These are phyloP conservation scores for Fusarium mexicanum DNA, from an alignment of 2,329 filamentous ascomycete genomes.

Conservation along the genomic window DNA sequence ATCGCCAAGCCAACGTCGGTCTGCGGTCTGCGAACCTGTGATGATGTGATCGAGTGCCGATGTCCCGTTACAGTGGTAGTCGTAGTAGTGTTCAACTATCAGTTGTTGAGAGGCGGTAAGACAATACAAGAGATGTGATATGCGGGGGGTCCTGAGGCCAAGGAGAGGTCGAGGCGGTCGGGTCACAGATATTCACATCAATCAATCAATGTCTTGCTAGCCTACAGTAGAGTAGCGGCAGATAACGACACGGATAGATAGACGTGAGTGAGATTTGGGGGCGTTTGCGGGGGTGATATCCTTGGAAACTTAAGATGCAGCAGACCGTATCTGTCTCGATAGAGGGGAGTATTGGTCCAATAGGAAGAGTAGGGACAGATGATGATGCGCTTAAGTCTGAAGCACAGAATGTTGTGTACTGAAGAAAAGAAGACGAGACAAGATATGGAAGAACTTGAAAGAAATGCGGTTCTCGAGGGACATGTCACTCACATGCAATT, in stretches of 20 bases:
- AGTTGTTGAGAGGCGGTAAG: constrained; percentile 18
- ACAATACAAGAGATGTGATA: background rate
- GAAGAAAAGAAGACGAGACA: background rate
- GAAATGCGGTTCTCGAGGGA: background rate
- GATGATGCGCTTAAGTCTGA: constrained; percentile 18
- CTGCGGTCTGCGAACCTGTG: background rate
- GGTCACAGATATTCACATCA: background rate
- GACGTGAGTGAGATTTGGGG: constrained; percentile 30
- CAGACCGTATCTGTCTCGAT: constrained; percentile 24
- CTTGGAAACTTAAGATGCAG: constrained; percentile 29
- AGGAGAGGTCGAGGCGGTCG: constrained; percentile 1
- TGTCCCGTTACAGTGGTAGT: constrained; percentile 4
- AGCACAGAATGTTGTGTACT: constrained; percentile 16
- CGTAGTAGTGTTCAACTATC: background rate
- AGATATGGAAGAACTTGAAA: background rate
- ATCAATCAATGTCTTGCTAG: background rate
- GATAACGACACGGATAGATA: constrained; percentile 16
- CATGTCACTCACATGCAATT: background rate
- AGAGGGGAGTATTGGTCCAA: constrained; percentile 7
- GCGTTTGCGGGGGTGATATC: constrained; percentile 26
- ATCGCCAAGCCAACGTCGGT: constrained; percentile 26
- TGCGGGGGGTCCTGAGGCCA: constrained; percentile 2
- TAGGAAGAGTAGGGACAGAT: constrained; percentile 10
- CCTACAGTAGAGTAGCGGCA: constrained; percentile 7
- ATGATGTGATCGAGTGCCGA: constrained; percentile 17